A percentile compares a stretch with the other conserved stretches of the same genome.
Evolutionary conservation across 2,329 filamentous ascomycete genomes (phyloP).

Genomic region (Alternaria gaisen): DNA sequence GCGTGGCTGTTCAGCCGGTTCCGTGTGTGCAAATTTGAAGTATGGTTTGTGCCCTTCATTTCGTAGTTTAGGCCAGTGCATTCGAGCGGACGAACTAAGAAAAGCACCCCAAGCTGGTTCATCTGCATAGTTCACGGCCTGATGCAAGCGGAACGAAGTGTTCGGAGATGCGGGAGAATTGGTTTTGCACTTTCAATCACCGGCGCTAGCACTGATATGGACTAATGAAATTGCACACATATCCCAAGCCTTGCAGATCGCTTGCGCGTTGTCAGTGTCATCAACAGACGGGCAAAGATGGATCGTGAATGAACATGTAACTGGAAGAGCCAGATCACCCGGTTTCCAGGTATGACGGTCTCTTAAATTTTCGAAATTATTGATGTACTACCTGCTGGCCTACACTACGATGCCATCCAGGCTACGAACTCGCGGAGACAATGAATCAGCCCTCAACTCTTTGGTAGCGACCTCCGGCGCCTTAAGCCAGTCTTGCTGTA

Average conservation of each 20-base stretch:
- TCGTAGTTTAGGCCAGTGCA: neutral
- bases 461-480: neutral
- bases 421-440: slow-evolving; percentile 9
- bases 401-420: slow-evolving; percentile 4
- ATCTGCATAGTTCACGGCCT: neutral
- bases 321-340: neutral
- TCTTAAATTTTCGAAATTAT: neutral
- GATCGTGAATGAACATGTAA: neutral
- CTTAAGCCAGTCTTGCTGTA: slow-evolving; percentile 17
- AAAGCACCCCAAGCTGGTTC: neutral
- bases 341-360: too few relatives aligned
- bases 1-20: neutral
- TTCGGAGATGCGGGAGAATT: neutral
- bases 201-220: neutral
- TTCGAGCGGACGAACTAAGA: neutral
- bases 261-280: neutral
- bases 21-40: neutral
- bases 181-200: slow-evolving; percentile 6
- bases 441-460: slow-evolving; percentile 11
- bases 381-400: neutral
- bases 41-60: neutral
- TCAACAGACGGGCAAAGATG: neutral
- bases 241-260: neutral
- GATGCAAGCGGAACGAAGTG: neutral
- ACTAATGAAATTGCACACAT: slow-evolving; percentile 2